Conservation (phyloP, 2,329 filamentous ascomycete species). For the Trichoderma oligosporum region DNA sequence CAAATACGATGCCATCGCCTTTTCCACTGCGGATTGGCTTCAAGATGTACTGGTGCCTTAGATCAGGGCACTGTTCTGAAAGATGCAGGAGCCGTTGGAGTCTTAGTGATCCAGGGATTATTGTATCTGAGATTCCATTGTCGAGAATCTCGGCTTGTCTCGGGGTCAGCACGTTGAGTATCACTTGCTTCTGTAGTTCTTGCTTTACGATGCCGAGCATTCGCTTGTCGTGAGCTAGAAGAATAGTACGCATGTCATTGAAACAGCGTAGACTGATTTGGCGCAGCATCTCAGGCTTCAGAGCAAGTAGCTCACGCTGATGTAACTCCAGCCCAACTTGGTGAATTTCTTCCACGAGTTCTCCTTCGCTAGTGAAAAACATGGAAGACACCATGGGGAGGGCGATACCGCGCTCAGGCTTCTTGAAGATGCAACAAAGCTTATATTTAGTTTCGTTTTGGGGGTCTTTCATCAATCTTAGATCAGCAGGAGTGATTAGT, state of each 20-base stretch:
- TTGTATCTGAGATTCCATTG: conserved; percentile 33
- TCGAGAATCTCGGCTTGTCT: conserved; percentile 28
- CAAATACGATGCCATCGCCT: conserved; percentile 39
- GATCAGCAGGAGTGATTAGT: conserved; percentile 33
- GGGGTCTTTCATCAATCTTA: conserved; percentile 32
- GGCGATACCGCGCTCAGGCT: neutral
- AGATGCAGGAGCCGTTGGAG: conserved; percentile 24
- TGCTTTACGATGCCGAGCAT: conserved; percentile 39
- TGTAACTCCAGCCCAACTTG: conserved; percentile 40
- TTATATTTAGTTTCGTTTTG: conserved; percentile 26
- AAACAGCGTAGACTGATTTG: conserved; percentile 38
- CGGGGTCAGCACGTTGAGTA: conserved; percentile 26
- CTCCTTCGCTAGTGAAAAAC: conserved; percentile 24
- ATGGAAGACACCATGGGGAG: neutral
- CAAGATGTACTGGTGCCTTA: conserved; percentile 32
- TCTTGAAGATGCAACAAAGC: conserved; percentile 30
- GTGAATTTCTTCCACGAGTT: conserved; percentile 33
- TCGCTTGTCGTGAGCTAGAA: conserved; percentile 42
- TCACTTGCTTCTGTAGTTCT: conserved; percentile 31
- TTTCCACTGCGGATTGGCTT: conserved; percentile 40
- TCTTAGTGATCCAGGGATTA: conserved; percentile 31
- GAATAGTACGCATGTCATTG: conserved; percentile 40
- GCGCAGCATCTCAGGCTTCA: conserved; percentile 33
- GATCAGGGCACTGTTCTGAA: conserved; percentile 11
- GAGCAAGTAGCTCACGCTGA: conserved; percentile 34